Evolutionary conservation across 2,329 filamentous ascomycete genomes (phyloP).

Genomic region (Didymella lethalis): DNA sequence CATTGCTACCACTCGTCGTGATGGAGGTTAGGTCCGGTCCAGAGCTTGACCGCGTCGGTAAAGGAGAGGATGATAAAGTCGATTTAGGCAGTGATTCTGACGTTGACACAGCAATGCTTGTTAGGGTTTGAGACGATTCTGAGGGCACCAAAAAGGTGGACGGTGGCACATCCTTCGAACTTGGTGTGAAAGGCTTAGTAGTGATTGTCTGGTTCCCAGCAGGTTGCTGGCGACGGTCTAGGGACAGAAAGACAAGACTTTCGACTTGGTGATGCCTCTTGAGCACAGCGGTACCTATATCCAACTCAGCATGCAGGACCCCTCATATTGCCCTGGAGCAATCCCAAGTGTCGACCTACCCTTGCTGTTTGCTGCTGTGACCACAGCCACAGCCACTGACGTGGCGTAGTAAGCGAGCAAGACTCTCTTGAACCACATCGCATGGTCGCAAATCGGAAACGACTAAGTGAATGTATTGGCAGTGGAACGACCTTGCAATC

Average conservation of each 20-base stretch:
- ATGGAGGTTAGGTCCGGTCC: not conserved
- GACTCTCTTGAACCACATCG: slow-evolving; percentile 48
- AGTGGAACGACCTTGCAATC: slow-evolving; percentile 35
- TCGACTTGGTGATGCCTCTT: slow-evolving; percentile 7
- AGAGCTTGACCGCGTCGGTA: too few relatives aligned
- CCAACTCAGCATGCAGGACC: not conserved
- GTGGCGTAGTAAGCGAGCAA: slow-evolving; percentile 27
- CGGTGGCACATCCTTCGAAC: not conserved
- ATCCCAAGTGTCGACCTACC: slow-evolving; percentile 1
- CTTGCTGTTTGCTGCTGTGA: slow-evolving; percentile 7
- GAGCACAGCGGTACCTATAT: not conserved
- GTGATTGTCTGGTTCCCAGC: slow-evolving; percentile 20
- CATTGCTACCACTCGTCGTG: not conserved
- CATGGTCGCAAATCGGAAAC: slow-evolving; percentile 42
- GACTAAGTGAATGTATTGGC: slow-evolving; percentile 30
- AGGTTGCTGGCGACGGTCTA: slow-evolving; percentile 16
- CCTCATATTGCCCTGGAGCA: not conserved
- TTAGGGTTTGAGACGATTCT: not conserved
- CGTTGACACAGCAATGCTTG: not conserved
- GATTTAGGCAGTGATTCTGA: not conserved
- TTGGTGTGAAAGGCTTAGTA: not conserved
- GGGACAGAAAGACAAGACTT: slow-evolving; percentile 2
- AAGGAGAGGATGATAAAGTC: not conserved
- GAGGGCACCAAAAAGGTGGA: not conserved
- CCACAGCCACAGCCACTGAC: slow-evolving; percentile 8